These are phyloP conservation scores for Talaromyces sp. DNA, from an alignment of 2,329 filamentous ascomycete genomes.

Conservation along the genomic window DNA sequence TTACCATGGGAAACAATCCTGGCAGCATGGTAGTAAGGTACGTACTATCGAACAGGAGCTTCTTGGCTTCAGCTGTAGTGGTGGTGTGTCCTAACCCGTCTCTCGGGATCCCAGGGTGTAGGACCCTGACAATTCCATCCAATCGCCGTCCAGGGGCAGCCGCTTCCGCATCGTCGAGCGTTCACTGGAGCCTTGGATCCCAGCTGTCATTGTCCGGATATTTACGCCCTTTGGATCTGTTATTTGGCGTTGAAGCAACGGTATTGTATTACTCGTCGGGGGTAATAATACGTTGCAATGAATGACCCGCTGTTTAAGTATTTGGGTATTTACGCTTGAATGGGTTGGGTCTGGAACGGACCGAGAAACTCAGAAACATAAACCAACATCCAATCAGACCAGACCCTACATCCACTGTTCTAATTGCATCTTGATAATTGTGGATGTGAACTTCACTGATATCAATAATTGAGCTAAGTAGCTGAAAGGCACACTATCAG, in stretches of 20 bases:
- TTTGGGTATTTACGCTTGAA: background rate
- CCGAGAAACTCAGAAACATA: constrained; percentile 5
- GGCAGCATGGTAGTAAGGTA: background rate
- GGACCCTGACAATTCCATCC: background rate
- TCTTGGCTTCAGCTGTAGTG: background rate
- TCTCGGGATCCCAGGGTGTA: background rate
- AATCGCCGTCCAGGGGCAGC: background rate
- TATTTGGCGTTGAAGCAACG: background rate
- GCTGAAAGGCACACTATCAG: background rate
- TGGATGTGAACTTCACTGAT: background rate
- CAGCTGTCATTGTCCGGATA: background rate
- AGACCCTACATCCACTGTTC: background rate
- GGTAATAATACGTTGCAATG: background rate
- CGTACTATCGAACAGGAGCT: too few species aligned
- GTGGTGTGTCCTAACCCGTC: background rate
- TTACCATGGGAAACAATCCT: background rate
- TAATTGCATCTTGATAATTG: too few species aligned
- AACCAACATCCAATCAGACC: constrained; percentile 4
- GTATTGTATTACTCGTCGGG: background rate
- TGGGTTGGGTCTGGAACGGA: constrained; percentile 9
- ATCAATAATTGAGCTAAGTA: background rate
- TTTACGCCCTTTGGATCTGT: background rate
- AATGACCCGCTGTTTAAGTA: background rate
- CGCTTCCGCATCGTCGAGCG: background rate
- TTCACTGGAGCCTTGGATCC: background rate